A percentile compares a stretch with the other conserved stretches of the same genome.
Evolutionary conservation across 2,329 filamentous ascomycete species (phyloP).

Genomic region (Blastomyces silverae): DNA sequence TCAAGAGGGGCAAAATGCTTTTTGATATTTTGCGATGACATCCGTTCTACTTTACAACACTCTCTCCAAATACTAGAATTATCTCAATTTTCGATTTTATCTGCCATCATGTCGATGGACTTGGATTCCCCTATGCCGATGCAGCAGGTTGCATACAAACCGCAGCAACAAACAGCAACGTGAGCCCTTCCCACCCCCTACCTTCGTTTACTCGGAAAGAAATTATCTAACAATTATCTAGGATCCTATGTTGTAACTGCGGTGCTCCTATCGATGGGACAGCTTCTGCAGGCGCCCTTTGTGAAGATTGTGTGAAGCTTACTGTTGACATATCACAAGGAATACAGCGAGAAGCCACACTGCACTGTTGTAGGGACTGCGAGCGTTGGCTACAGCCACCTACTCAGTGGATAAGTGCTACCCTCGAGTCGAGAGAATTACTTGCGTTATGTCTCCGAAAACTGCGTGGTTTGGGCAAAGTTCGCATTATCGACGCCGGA

Average conservation of each 20-base stretch:
- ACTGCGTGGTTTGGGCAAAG: constrained; percentile 76
- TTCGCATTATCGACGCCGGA: constrained; percentile 87
- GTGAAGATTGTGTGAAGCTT: constrained; percentile 91
- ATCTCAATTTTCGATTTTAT: neutral
- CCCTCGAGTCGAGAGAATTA: constrained; percentile 83
- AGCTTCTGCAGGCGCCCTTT: constrained; percentile 74
- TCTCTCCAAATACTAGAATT: constrained; percentile 1
- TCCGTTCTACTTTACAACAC: neutral
- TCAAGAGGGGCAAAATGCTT: constrained; percentile 7
- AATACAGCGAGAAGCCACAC: constrained; percentile 80
- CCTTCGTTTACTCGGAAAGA: constrained; percentile 16
- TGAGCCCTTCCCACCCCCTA: constrained; percentile 31
- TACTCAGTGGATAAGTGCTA: constrained; percentile 73
- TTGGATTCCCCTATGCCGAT: constrained; percentile 51
- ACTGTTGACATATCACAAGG: constrained; percentile 88
- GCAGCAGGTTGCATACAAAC: constrained; percentile 30
- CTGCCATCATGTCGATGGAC: constrained; percentile 51
- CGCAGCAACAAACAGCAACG: constrained; percentile 48
- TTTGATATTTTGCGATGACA: constrained; percentile 8
- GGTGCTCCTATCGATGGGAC: constrained; percentile 93
- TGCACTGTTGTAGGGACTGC: constrained; percentile 91
- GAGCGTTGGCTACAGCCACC: constrained; percentile 90
- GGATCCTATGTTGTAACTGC: constrained; percentile 98
- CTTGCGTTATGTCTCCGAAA: constrained; percentile 87
- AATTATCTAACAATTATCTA: constrained; percentile 31